Evolutionary conservation across 2,329 filamentous ascomycete species (phyloP), one percentile per base, ranked within the genome.

Genomic region (Pseudocercospora pini-densiflorae): DNA sequence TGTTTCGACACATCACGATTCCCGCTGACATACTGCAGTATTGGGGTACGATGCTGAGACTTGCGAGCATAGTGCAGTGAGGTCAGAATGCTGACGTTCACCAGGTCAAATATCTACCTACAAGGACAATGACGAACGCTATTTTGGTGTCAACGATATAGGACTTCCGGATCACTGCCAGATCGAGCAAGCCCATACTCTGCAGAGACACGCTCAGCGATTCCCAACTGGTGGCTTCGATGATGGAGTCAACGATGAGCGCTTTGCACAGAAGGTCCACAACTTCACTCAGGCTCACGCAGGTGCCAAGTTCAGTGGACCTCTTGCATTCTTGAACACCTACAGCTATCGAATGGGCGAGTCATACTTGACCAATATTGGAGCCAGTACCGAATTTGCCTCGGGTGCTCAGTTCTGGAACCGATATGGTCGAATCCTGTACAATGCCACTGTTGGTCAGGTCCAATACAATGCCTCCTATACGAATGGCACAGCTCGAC

Each of bases 161-260:
- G 83, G 82, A 4, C 73, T 84, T 7, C 86, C 86, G 0, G 76
- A 81, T 55, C 84, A 84, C n/a, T 88, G 86, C 75, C 84, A 86
- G 73, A 76, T 87, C 62, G 82, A 85, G 65, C 84, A 87, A 72
- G 84, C 79, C 0, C 85, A 87, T 69, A 77, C 81, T 5, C 79
- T 88, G 16, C 85, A 87, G 71, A 81, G 86, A 29, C 86, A 88
- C 73, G 83, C 84, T 0, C 79, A 87, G 66, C 81, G 86, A 24
- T 87, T 85, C 51, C 83, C 84, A 2, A 84, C 81, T 0, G 55
- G 77, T 19, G 78, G 76, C 65, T 77, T 77, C 29, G 79, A 85
- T 66, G 86, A 88, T 69, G 85, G 83, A 0, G 70, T 68, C 23
- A 85, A 84, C 68, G 81, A 86, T 68, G 79, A 80, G 53, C 71